phyloP scores from a whole-genome alignment of 768 basidiomycete genomes.

The Trametes villosa region DNA sequence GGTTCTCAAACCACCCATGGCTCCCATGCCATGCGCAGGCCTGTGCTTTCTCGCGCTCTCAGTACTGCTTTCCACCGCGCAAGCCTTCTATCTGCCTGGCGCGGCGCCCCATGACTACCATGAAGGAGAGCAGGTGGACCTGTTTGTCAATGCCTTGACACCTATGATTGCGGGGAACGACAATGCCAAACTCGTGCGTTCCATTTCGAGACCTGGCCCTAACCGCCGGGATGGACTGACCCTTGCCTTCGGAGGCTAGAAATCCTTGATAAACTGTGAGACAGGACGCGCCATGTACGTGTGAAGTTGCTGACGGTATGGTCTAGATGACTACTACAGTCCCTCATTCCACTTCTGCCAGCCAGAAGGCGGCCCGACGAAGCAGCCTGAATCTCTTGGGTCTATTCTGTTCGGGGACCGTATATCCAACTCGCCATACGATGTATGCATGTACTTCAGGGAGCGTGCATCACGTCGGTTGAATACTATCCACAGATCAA shows the following conservation, averaged over 20 bases:
- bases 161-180: conserved; percentile 76
- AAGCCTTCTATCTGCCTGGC: conserved; percentile 91
- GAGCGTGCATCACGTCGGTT: not conserved
- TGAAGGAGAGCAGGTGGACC: conserved; percentile 71
- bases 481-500: conserved; percentile 54
- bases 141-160: conserved; percentile 88
- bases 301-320: conserved; percentile 3
- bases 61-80: conserved; percentile 22
- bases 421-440: conserved; percentile 88
- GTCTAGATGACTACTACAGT: conserved; percentile 90
- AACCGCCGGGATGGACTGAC: conserved; percentile 6
- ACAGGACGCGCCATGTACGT: not conserved
- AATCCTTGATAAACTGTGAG: conserved; percentile 90
- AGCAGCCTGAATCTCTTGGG: conserved; percentile 85
- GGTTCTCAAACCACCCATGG: conserved; percentile 20
- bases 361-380: conserved; percentile 72
- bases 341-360: conserved; percentile 84
- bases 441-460: conserved; percentile 53
- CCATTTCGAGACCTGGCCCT: conserved; percentile 5
- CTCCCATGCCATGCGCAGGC: conserved; percentile 1
- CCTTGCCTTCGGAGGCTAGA: conserved; percentile 48
- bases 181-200: conserved; percentile 73
- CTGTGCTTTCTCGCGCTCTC: conserved; percentile 26
- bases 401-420: conserved; percentile 97
- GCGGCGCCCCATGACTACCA: conserved; percentile 86